Conservation (phyloP, 495 filamentous ascomycete species). For the Podospora anserina region DNA sequence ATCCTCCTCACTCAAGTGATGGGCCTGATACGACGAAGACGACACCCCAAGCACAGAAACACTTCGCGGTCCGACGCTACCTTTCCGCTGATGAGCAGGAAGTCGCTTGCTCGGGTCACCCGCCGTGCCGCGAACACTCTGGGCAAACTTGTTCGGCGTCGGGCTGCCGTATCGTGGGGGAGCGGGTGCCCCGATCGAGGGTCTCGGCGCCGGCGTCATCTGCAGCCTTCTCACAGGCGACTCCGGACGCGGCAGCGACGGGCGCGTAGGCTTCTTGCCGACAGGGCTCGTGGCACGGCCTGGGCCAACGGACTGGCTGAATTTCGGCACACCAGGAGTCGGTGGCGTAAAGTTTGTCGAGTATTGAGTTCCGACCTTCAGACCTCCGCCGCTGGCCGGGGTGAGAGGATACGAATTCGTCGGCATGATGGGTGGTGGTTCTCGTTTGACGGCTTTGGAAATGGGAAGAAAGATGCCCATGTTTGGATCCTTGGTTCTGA, state of each 20-base stretch:
- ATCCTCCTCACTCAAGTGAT: slow-evolving; percentile 53
- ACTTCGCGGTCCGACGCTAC: slow-evolving; percentile 53
- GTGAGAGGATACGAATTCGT: slow-evolving; percentile 58
- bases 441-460: slow-evolving; percentile 72
- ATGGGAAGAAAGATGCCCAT: slow-evolving; percentile 94
- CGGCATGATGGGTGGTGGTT: slow-evolving; percentile 57
- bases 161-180: slow-evolving; percentile 61
- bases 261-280: slow-evolving; percentile 61
- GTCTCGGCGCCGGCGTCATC: slow-evolving; percentile 55
- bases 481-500: slow-evolving; percentile 70
- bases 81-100: slow-evolving; percentile 45
- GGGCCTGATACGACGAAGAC: slow-evolving; percentile 23
- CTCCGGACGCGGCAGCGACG: slow-evolving; percentile 81
- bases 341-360: slow-evolving; percentile 59
- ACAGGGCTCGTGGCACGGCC: slow-evolving; percentile 66
- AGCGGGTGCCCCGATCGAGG: slow-evolving; percentile 52
- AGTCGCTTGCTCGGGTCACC: slow-evolving; percentile 56
- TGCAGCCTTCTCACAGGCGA: slow-evolving; percentile 67
- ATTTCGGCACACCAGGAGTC: slow-evolving; percentile 62
- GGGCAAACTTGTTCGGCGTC: slow-evolving; percentile 61
- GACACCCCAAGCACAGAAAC: slow-evolving; percentile 49
- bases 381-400: slow-evolving; percentile 54
- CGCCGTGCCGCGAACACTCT: slow-evolving; percentile 57
- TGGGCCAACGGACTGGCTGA: slow-evolving; percentile 83
- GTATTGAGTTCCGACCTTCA: slow-evolving; percentile 52